Evolutionary conservation across 805 yeast species (phyloP).

Genomic region (Candida pseudoglaebosa): DNA sequence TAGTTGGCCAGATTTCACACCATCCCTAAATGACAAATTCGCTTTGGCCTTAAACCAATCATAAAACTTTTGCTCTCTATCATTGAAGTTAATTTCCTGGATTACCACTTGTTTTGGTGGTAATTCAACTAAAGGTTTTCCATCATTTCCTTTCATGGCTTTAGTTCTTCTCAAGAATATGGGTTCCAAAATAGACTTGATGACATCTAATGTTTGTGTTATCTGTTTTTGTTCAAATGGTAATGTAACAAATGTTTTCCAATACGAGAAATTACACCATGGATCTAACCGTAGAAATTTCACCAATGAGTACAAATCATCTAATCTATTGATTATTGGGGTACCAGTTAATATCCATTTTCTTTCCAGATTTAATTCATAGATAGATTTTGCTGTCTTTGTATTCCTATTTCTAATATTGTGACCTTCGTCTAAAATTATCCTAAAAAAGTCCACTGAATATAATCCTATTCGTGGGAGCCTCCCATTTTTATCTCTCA

Average conservation of each 20-base stretch:
- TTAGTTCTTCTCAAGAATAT: conserved; percentile 81
- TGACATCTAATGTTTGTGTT: conserved; percentile 71
- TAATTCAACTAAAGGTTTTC: conserved; percentile 66
- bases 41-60: conserved; percentile 67
- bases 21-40: conserved; percentile 54
- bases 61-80: conserved; percentile 63
- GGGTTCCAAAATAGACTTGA: conserved; percentile 84
- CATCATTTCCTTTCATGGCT: conserved; percentile 70
- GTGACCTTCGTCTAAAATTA: conserved; percentile 89
- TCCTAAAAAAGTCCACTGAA: conserved; percentile 68
- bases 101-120: conserved; percentile 74
- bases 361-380: conserved; percentile 57
- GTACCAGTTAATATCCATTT: conserved; percentile 92
- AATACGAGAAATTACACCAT: conserved; percentile 79
- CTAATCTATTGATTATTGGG: conserved; percentile 83
- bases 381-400: conserved; percentile 74
- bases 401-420: conserved; percentile 76
- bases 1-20: conserved; percentile 62
- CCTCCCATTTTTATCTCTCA: conserved; percentile 23
- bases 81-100: conserved; percentile 63
- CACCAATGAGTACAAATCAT: conserved; percentile 77
- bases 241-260: conserved; percentile 80
- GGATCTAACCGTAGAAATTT: conserved; percentile 79
- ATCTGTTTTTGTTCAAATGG: conserved; percentile 78
- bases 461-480: conserved; percentile 52